phyloP scores from a whole-genome alignment of 495 filamentous ascomycete species.

The Penicillium samsonianum region DNA sequence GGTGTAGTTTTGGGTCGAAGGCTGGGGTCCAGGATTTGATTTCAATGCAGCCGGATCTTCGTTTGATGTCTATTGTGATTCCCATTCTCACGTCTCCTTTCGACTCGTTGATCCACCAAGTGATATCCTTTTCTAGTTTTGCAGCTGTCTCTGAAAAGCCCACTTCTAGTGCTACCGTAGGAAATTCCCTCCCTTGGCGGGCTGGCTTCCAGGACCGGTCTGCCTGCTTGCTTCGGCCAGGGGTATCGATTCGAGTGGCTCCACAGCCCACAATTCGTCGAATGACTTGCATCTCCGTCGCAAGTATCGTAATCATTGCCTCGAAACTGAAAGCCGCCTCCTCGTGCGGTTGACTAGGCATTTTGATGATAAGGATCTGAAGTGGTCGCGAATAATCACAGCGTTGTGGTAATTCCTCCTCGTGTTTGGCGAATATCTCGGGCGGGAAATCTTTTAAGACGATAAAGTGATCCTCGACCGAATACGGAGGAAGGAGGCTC shows the following conservation, averaged over 20 bases:
- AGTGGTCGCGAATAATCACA: slow-evolving; percentile 11
- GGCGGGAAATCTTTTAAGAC: not conserved
- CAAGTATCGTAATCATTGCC: not conserved
- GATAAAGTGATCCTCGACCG: not conserved
- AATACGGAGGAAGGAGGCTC: not conserved
- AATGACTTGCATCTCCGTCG: not conserved
- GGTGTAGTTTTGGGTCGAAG: not conserved
- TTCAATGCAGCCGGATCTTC: not conserved
- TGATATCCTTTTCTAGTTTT: slow-evolving; percentile 6
- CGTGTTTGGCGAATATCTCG: not conserved
- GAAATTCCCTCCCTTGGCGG: slow-evolving; percentile 10
- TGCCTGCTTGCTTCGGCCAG: slow-evolving; percentile 9
- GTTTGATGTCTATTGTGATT: slow-evolving; percentile 9
- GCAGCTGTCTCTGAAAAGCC: slow-evolving; percentile 5
- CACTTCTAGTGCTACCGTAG: slow-evolving; percentile 9
- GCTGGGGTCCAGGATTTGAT: not conserved
- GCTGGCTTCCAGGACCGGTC: slow-evolving; percentile 7
- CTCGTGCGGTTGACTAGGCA: not conserved
- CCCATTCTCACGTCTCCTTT: slow-evolving; percentile 11
- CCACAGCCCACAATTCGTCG: not conserved
- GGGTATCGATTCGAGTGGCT: not conserved
- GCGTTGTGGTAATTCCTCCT: not conserved
- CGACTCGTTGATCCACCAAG: slow-evolving; percentile 13
- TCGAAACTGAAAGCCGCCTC: not conserved
- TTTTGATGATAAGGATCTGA: slow-evolving; percentile 11